Percentiles rank a stretch among this genome's conserved stretches.
Conservation (phyloP, 441 rosid species). For the Erysimum pusillum region DNA sequence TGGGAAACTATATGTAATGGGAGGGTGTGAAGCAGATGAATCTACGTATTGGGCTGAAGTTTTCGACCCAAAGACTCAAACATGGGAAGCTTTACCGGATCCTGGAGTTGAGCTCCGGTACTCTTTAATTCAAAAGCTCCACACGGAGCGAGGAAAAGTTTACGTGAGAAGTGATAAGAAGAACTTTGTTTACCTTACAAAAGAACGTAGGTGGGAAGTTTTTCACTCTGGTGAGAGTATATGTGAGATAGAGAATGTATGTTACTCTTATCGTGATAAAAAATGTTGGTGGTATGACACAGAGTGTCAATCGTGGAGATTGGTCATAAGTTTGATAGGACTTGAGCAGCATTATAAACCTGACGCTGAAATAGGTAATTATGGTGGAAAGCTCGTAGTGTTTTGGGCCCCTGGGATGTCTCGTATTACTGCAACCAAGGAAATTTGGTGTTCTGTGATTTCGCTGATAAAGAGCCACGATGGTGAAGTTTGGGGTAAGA, state of each 20-base stretch:
- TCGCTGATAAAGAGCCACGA: too few relatives aligned
- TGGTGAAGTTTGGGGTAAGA: too few relatives aligned
- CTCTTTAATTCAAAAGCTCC: conserved; percentile 67
- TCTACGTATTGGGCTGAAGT: conserved; percentile 77
- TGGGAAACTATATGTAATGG: conserved; percentile 64
- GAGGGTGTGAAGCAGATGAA: conserved; percentile 71
- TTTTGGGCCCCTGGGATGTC: too few relatives aligned
- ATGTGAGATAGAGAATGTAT: conserved; percentile 59
- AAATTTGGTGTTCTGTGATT: too few relatives aligned
- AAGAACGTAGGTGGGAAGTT: conserved; percentile 53
- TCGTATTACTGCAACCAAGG: too few relatives aligned
- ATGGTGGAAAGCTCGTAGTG: conserved; percentile 52
- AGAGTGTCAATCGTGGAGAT: conserved; percentile 55
- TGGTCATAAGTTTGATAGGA: conserved; percentile 55
- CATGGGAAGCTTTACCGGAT: conserved; percentile 62
- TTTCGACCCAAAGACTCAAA: conserved; percentile 50
- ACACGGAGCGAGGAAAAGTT: conserved; percentile 44
- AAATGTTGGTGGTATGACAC: conserved; percentile 61
- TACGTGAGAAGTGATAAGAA: conserved; percentile 68
- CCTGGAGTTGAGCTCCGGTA: conserved; percentile 50
- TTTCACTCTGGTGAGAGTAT: conserved; percentile 67
- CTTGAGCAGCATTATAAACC: conserved; percentile 59
- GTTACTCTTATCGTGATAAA: conserved; percentile 70
- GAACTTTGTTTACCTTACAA: conserved; percentile 54
- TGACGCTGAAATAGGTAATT: conserved; percentile 58